phyloP scores from a whole-genome alignment of 768 basidiomycete genomes.

The Amyloporia xantha region DNA sequence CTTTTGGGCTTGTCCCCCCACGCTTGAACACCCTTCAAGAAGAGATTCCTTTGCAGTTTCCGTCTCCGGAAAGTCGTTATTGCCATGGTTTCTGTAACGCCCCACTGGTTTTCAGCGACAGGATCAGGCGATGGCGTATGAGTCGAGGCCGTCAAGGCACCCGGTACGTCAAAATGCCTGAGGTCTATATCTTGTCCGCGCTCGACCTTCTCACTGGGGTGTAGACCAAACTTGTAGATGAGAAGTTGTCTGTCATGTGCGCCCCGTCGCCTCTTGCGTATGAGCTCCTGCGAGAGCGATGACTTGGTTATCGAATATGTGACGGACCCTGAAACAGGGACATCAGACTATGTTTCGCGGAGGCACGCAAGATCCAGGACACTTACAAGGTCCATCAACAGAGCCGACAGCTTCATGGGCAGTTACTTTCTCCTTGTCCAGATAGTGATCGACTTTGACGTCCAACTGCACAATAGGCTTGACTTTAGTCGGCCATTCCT shows the following conservation, averaged over 20 bases:
- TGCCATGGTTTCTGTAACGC: background rate
- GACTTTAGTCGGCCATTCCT: slow-evolving; percentile 36
- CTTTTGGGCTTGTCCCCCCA: background rate
- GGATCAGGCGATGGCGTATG: background rate
- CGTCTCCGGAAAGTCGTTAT: background rate
- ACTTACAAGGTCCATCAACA: slow-evolving; percentile 9
- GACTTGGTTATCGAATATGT: slow-evolving; percentile 8
- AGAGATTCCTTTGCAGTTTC: background rate
- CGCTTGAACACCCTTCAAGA: background rate
- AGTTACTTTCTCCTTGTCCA: slow-evolving; percentile 31
- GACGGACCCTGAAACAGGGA: slow-evolving; percentile 8
- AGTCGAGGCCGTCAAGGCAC: background rate
- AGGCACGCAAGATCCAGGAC: background rate
- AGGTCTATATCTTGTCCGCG: background rate
- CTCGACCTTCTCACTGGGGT: background rate
- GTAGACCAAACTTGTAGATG: slow-evolving; percentile 1
- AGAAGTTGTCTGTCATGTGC: slow-evolving; percentile 13
- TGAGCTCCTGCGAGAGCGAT: slow-evolving; percentile 1
- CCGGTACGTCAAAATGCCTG: background rate
- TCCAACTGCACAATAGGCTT: slow-evolving; percentile 53
- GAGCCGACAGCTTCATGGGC: slow-evolving; percentile 22
- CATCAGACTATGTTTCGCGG: background rate
- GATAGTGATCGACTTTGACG: slow-evolving; percentile 39
- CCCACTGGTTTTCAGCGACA: background rate
- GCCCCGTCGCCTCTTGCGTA: slow-evolving; percentile 5